These are phyloP conservation scores for Hypoxylon cercidicola DNA, from an alignment of 495 filamentous ascomycete species.

Conservation along the genomic window DNA sequence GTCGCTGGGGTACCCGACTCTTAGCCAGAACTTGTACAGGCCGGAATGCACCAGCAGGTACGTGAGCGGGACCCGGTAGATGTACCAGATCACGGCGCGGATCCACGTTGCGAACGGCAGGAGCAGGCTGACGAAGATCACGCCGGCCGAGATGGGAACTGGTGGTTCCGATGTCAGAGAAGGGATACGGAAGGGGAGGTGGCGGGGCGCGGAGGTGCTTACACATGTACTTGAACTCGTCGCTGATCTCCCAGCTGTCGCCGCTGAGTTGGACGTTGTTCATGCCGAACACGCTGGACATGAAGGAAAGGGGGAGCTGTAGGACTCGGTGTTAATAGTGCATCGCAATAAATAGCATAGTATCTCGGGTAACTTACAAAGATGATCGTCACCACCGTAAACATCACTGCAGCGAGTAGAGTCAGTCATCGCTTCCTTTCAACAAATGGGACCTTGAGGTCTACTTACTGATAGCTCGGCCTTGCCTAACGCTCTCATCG, in stretches of 20 bases:
- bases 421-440: background rate
- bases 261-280: conserved; percentile 50
- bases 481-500: conserved; percentile 67
- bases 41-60: background rate
- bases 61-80: background rate
- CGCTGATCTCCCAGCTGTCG: conserved; percentile 37
- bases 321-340: background rate
- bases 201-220: conserved; percentile 23
- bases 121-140: conserved; percentile 47
- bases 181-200: background rate
- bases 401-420: conserved; percentile 54
- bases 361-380: conserved; percentile 58
- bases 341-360: too few species aligned
- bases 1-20: background rate
- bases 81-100: conserved; percentile 12
- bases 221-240: conserved; percentile 52
- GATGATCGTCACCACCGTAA: conserved; percentile 71
- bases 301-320: conserved; percentile 54
- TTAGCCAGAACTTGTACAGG: background rate
- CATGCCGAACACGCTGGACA: conserved; percentile 57
- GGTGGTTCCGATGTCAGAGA: conserved; percentile 10
- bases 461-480: conserved; percentile 60
- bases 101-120: conserved; percentile 46
- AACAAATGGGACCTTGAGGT: too few species aligned
- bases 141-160: conserved; percentile 48